Evolutionary conservation across 768 basidiomycete genomes (phyloP).

Genomic region (Leccinum subtestaceum): DNA sequence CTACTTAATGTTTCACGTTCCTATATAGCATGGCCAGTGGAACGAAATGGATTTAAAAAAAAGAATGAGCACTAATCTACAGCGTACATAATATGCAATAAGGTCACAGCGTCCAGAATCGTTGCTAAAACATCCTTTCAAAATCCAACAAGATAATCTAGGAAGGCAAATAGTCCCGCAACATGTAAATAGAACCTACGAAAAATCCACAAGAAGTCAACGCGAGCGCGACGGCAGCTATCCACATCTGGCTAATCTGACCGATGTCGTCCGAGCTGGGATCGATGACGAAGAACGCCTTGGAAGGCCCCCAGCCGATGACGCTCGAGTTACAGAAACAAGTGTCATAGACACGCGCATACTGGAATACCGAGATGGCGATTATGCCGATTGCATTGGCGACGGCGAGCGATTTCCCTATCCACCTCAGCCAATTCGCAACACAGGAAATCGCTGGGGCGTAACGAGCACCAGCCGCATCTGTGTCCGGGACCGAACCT

Average conservation of each 20-base stretch:
- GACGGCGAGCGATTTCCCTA: constrained; percentile 24
- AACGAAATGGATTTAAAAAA: background rate
- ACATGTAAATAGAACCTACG: constrained; percentile 25
- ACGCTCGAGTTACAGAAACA: constrained; percentile 31
- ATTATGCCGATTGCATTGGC: constrained; percentile 24
- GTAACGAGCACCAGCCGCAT: background rate
- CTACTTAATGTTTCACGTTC: too few species aligned
- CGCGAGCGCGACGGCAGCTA: constrained; percentile 33
- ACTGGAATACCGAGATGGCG: constrained; percentile 26
- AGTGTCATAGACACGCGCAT: background rate
- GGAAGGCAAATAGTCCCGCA: constrained; percentile 16
- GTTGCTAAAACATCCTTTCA: background rate
- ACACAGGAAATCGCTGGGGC: background rate
- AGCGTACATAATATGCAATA: background rate
- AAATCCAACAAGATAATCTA: background rate
- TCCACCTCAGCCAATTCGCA: constrained; percentile 19
- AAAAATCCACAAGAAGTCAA: constrained; percentile 22
- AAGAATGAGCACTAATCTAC: background rate
- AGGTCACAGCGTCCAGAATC: background rate
- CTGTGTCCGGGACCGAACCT: too few species aligned
- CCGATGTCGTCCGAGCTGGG: constrained; percentile 16
- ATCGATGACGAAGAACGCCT: constrained; percentile 23
- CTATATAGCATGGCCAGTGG: too few species aligned
- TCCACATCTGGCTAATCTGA: constrained; percentile 34
- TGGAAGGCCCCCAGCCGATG: constrained; percentile 2